Conservation (phyloP, 345 rosid genomes). For the Triadica sebifera region DNA sequence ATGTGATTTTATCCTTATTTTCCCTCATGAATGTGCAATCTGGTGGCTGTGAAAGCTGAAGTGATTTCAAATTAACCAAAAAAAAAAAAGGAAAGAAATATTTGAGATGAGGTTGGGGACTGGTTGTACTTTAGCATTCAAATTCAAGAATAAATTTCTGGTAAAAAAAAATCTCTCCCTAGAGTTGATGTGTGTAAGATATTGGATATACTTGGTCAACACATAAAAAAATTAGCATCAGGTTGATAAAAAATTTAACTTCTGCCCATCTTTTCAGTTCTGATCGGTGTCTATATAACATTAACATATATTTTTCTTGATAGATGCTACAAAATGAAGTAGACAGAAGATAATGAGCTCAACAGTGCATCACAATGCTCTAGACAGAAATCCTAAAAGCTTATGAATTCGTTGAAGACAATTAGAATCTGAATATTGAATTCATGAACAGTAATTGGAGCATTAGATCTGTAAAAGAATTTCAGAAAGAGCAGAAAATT, state of each 20-base stretch:
- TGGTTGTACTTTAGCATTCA: not conserved
- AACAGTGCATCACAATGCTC: not conserved
- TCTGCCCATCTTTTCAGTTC: not conserved
- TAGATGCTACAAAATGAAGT: not conserved
- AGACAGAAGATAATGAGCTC: too few relatives aligned
- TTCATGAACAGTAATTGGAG: not conserved
- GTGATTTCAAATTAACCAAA: not conserved
- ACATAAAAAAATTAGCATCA: not conserved
- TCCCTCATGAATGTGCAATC: slow-evolving; percentile 75
- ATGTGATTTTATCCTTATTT: slow-evolving; percentile 52
- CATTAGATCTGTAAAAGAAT: not conserved
- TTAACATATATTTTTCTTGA: not conserved
- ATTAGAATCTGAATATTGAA: not conserved
- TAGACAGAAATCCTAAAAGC: not conserved
- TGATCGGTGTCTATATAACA: not conserved
- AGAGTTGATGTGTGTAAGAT: not conserved
- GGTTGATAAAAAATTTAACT: not conserved
- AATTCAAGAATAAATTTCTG: not conserved
- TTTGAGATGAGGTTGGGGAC: not conserved
- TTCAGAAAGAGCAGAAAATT: not conserved
- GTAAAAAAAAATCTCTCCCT: not conserved
- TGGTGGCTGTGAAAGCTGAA: slow-evolving; percentile 63
- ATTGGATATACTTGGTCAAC: not conserved
- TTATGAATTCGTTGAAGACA: not conserved
- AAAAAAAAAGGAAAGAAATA: not conserved